These are phyloP conservation scores for Termitomyces heimii DNA, from an alignment of 768 basidiomycete species.

Conservation along the genomic window DNA sequence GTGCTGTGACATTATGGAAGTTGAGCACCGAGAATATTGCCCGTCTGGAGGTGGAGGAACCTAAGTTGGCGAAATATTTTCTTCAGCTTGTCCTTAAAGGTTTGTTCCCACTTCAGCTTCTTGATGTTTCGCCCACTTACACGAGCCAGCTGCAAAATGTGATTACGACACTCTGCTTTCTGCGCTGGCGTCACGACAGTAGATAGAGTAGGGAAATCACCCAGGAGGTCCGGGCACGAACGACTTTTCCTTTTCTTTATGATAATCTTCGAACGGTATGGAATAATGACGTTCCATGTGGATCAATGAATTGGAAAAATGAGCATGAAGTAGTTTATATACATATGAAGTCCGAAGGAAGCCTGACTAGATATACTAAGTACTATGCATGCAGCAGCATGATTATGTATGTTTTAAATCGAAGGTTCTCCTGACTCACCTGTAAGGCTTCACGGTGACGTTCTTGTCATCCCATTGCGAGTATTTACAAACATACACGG, in stretches of 20 bases:
- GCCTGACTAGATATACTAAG: too few species aligned
- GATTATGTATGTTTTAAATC: too few species aligned
- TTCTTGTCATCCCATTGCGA: too few species aligned
- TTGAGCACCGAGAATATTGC: constrained; percentile 55
- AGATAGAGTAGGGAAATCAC: too few species aligned
- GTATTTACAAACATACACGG: too few species aligned
- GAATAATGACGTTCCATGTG: not conserved
- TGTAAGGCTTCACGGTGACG: too few species aligned
- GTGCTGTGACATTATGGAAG: constrained; percentile 77
- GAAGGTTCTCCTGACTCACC: too few species aligned
- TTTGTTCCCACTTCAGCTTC: not conserved
- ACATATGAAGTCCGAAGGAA: too few species aligned
- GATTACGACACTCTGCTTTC: constrained; percentile 10
- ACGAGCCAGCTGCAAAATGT: constrained; percentile 13
- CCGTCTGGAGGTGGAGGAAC: constrained; percentile 61
- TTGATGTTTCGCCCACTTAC: not conserved
- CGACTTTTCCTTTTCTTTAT: not conserved
- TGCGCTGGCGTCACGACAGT: constrained; percentile 13
- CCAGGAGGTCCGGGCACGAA: too few species aligned
- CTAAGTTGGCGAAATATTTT: constrained; percentile 60
- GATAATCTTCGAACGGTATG: not conserved
- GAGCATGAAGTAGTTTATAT: too few species aligned
- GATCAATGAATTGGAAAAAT: too few species aligned
- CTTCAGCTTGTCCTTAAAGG: constrained; percentile 66
- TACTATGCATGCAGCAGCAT: too few species aligned